Base-by-base conservation (phyloP, 1,139 yeast species). In the Blastobotrys niveus region DNA sequence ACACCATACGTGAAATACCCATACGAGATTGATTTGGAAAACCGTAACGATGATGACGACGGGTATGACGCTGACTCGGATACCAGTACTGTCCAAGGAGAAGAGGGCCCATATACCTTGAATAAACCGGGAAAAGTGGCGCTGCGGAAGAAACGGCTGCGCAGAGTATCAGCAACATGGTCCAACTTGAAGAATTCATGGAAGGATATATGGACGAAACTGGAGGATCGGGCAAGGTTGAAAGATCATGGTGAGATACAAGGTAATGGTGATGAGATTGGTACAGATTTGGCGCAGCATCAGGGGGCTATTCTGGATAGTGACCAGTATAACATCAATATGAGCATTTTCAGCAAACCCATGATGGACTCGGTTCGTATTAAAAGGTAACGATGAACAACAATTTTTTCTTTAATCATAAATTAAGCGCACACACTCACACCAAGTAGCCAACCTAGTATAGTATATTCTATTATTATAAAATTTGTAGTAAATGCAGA, bases 161-260 rank as follows among this genome's bases (percentile, higher is more conserved):
- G 34, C 7, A 17, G 34, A 19, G 15, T 29, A 24, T 26, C 40
- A 20, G 7, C 25, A n/a, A 24, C 40, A 8, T 37, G 40, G 42
- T 4, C 29, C 14, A 21, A 35, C 10, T 8, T 38, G n/a, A 30
- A 31, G 21, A 31, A 21, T 22, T 20, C 36, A 6, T 38, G 42
- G 42, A 19, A 20, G 12, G 14, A n/a, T n/a, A n/a, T n/a, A n/a
- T n/a, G n/a, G n/a, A n/a, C n/a, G n/a, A n/a, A n/a, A n/a, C n/a
- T n/a, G n/a, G n/a, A n/a, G n/a, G n/a, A n/a, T n/a, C n/a, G n/a
- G n/a, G n/a, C n/a, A n/a, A n/a, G n/a, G n/a, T n/a, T n/a, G n/a
- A 8, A 33, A 8, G 9, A 33, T 6, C 14, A 8, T 14, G 35
- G 15, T 32, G 35, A 9, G 5, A 32, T 7, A 14, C 34, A 14